These are phyloP conservation scores for Sporothrix humicola DNA, from an alignment of 2,329 filamentous ascomycete genomes.

Conservation along the genomic window DNA sequence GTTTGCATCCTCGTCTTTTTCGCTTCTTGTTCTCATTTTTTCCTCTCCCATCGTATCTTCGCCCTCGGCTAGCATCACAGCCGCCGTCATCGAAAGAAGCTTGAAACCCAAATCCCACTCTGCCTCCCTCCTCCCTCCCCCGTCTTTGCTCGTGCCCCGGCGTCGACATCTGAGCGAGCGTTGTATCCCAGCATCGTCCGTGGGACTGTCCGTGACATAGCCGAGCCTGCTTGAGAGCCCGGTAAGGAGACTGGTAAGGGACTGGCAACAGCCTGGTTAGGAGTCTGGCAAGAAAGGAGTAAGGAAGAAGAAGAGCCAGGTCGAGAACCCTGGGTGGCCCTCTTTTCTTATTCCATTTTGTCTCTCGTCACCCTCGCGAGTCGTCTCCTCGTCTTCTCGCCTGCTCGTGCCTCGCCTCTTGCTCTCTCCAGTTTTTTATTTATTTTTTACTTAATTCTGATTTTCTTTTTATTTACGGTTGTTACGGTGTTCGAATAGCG, in stretches of 20 bases:
- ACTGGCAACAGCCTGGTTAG: too few relatives aligned
- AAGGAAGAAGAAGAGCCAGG: background rate
- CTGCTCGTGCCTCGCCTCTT: background rate
- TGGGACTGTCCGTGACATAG: slow-evolving; percentile 25
- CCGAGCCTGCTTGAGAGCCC: slow-evolving; percentile 14
- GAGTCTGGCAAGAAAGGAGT: background rate
- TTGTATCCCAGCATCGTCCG: slow-evolving; percentile 15
- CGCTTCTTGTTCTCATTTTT: background rate
- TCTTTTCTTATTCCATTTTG: background rate
- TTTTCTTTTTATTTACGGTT: too few relatives aligned
- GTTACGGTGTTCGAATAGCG: background rate
- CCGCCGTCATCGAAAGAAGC: slow-evolving; percentile 24
- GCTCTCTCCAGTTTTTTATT: background rate
- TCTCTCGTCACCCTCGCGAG: background rate
- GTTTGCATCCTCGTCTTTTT: background rate
- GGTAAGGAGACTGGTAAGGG: background rate
- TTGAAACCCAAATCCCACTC: slow-evolving; percentile 26
- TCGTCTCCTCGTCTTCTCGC: background rate
- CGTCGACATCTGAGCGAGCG: slow-evolving; percentile 6
- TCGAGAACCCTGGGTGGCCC: background rate
- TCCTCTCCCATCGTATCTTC: background rate
- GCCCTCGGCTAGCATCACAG: slow-evolving; percentile 2
- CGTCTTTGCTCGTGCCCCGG: background rate
- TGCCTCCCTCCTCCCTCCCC: background rate
- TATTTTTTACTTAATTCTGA: too few relatives aligned